phyloP scores from a whole-genome alignment of 306 rosid genomes.

The barrel medic (Medicago truncatula) region DNA sequence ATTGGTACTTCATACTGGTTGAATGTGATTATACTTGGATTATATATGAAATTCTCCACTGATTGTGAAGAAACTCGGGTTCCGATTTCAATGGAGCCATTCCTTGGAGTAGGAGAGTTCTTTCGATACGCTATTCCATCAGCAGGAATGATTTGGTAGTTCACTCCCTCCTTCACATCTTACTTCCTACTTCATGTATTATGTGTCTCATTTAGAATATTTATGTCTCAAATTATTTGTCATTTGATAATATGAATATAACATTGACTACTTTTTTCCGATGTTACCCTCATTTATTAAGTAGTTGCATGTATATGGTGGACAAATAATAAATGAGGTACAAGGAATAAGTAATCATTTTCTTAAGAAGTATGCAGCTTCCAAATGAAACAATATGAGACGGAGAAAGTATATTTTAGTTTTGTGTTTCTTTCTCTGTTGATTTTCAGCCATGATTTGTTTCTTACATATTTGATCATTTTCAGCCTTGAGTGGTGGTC shows the following conservation, averaged over 20 bases:
- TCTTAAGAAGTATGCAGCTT: no score
- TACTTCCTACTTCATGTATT: no score
- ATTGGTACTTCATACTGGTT: conserved; percentile 80
- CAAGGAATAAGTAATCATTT: no score
- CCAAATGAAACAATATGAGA: no score
- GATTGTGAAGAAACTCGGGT: conserved; percentile 54
- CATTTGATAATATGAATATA: no score
- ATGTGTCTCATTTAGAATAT: no score
- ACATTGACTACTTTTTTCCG: no score
- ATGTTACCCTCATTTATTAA: no score
- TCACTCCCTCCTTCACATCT: not conserved
- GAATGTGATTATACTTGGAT: conserved; percentile 66
- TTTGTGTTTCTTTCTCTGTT: not conserved
- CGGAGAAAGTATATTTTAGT: not conserved
- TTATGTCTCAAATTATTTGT: no score
- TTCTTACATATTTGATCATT: conserved; percentile 38
- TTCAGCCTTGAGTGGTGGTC: conserved; percentile 90
- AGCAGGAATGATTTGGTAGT: conserved; percentile 80
- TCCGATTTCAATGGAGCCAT: conserved; percentile 64
- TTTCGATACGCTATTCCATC: conserved; percentile 72
- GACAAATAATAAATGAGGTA: no score
- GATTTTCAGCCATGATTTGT: conserved; percentile 11
- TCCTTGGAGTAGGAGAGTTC: conserved; percentile 69
- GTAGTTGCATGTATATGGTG: not conserved
- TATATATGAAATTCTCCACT: conserved; percentile 60